Percentiles rank a stretch among this genome's conserved stretches.
These are phyloP conservation scores for Fusarium mangiferae DNA, from an alignment of 2,329 filamentous ascomycete genomes.

Conservation along the genomic window DNA sequence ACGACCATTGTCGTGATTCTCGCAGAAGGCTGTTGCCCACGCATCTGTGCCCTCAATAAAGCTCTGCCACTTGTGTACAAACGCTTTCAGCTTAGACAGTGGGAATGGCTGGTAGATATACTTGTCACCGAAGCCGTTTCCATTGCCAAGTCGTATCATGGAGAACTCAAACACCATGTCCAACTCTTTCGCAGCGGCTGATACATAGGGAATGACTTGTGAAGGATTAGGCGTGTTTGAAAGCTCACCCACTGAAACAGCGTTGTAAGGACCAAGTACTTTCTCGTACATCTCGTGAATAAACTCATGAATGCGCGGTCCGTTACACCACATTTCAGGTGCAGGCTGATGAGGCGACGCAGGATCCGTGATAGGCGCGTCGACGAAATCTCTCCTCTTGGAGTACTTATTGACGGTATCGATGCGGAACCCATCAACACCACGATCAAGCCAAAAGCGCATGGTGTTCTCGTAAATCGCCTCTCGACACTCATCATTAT, in stretches of 20 bases:
- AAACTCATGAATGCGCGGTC: conserved; percentile 71
- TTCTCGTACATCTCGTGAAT: conserved; percentile 66
- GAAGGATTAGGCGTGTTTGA: conserved; percentile 63
- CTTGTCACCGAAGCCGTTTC: conserved; percentile 57
- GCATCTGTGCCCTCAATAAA: conserved; percentile 61
- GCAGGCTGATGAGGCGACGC: conserved; percentile 54
- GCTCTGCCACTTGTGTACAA: conserved; percentile 60
- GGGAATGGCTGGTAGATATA: conserved; percentile 62
- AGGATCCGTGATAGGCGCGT: conserved; percentile 59
- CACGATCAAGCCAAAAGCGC: conserved; percentile 78
- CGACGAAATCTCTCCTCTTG: conserved; percentile 67
- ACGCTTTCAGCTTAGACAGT: conserved; percentile 56
- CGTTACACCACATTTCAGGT: conserved; percentile 66
- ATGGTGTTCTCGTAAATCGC: conserved; percentile 75
- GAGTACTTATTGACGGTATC: conserved; percentile 76
- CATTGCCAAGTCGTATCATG: conserved; percentile 64
- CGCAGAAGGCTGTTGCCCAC: conserved; percentile 70
- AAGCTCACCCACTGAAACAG: conserved; percentile 72
- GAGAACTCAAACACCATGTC: conserved; percentile 72
- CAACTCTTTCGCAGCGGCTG: conserved; percentile 61
- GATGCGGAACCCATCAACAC: conserved; percentile 73
- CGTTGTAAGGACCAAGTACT: conserved; percentile 64
- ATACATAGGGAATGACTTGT: conserved; percentile 66
- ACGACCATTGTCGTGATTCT: conserved; percentile 72
- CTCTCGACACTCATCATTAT: conserved; percentile 71